These are phyloP conservation scores for Sporothrix sp. DNA, from an alignment of 2,329 filamentous ascomycete genomes.

Conservation along the genomic window DNA sequence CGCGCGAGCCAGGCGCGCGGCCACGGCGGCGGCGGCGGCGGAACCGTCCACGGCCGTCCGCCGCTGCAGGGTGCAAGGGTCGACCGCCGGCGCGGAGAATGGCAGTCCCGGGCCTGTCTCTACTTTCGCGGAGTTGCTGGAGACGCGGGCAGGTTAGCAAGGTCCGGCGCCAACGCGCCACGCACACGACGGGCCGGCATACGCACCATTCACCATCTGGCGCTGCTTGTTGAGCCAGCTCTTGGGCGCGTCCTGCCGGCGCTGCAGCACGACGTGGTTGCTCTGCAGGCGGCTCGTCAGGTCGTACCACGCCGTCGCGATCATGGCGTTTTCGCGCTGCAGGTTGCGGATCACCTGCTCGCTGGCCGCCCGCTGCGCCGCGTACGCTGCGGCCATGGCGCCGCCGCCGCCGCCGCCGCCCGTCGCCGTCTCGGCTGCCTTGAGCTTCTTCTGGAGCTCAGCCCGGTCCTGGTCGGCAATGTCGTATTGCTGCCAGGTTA, in stretches of 20 bases:
- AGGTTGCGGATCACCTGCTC: constrained; percentile 57
- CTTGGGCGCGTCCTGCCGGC: constrained; percentile 63
- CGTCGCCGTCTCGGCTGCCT: constrained; percentile 41
- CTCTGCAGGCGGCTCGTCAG: constrained; percentile 69
- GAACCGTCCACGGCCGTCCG: too few relatives aligned
- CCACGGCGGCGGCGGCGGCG: too few relatives aligned
- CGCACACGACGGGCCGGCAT: background rate
- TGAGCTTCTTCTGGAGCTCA: constrained; percentile 46
- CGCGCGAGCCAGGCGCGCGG: too few relatives aligned
- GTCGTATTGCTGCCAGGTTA: constrained; percentile 43
- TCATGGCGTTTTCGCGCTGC: constrained; percentile 66
- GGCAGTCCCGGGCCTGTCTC: constrained; percentile 9
- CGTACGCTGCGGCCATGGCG: constrained; percentile 5
- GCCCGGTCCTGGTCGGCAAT: constrained; percentile 47
- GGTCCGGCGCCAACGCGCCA: too few relatives aligned
- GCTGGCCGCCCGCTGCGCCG: constrained; percentile 33
- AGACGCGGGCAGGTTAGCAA: too few relatives aligned
- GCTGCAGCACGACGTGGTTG: constrained; percentile 69
- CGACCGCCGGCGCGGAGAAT: too few relatives aligned
- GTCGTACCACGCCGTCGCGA: constrained; percentile 80
- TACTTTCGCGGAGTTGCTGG: constrained; percentile 19
- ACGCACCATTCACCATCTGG: constrained; percentile 53
- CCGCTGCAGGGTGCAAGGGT: too few relatives aligned
- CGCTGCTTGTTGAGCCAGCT: constrained; percentile 83
- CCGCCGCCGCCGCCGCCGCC: constrained; percentile 40